phyloP scores from a whole-genome alignment of 192 early-diverging fungal genomes.

The Geosiphon pyriformis region DNA sequence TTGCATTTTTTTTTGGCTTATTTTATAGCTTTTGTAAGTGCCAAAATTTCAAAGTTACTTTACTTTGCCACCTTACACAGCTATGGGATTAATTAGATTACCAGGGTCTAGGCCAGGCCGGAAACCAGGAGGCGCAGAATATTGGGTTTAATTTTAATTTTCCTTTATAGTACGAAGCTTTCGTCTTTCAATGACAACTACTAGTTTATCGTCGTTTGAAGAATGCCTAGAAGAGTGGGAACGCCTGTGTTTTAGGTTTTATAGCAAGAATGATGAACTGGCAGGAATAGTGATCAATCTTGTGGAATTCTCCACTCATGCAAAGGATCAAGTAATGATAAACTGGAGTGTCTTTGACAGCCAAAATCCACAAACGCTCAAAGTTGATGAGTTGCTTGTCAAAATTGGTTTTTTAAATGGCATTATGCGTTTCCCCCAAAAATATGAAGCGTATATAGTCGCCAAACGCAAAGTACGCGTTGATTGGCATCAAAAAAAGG shows the following conservation, averaged over 20 bases:
- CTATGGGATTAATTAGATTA: too few species aligned
- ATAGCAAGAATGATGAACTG: not conserved
- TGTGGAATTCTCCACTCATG: slow-evolving; percentile 19
- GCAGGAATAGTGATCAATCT: not conserved
- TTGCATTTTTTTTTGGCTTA: too few species aligned
- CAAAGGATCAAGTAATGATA: slow-evolving; percentile 1
- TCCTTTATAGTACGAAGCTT: too few species aligned
- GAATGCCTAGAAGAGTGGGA: slow-evolving; percentile 7
- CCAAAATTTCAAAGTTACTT: too few species aligned
- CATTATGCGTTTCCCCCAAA: not conserved
- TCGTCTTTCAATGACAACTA: slow-evolving; percentile 6
- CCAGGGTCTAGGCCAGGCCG: too few species aligned
- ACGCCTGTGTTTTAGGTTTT: not conserved
- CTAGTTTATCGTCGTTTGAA: not conserved
- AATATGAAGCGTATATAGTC: slow-evolving; percentile 4
- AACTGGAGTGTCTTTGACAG: not conserved
- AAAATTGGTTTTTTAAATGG: slow-evolving; percentile 9
- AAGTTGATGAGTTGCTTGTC: not conserved
- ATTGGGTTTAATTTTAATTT: too few species aligned
- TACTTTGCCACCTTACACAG: too few species aligned
- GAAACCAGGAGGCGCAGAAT: too few species aligned
- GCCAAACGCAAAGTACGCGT: slow-evolving; percentile 12
- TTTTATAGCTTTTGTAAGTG: too few species aligned
- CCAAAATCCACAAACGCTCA: not conserved
- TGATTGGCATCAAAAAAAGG: slow-evolving; percentile 13